Base-by-base conservation (phyloP, 1,284 basidiomycete genomes). In the Stereum hirsutum region DNA sequence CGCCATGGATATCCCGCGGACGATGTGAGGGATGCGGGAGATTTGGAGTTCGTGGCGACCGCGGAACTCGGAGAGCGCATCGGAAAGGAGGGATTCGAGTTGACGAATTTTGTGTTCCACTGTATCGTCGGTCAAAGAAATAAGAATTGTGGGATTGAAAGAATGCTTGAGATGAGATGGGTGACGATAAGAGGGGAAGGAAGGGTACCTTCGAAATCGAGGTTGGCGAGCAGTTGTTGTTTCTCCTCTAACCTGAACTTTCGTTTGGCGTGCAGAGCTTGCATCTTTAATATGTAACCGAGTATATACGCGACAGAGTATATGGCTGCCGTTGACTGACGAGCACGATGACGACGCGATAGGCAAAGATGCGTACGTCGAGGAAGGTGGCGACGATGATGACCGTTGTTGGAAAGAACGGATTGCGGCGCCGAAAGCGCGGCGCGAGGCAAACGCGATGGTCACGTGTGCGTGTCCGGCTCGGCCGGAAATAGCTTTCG, bases 1-100 rank as follows among this genome's bases (percentile, higher is more conserved):
- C 41, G 73, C 73, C 70, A 89, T 76, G 12, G 78, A 76, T 56
- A 88, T 75, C 25, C 62, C 64, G 33, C 84, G 74, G 19, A 89
- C 77, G 50, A 80, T 73, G 52, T 78, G 82, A 0, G 86, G 85
- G 35, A 88, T 81, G 42, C 78, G 75, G n/a, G 72, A 72, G 6
- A 89, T 74, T 45, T 80, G 76, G 2, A 77, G 75, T 55, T 87
- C 81, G 56, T 85, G 81, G 51, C 82, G 81, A 19, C 65, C 58
- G 5, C 70, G 72, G 57, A 87, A 88, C 55, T 78, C 79, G 51
- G 82, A 74, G 41, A 88, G 74, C 6, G 73, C 69, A 53, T 82
- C 80, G 42, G 69, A 65, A 32, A 88, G 78, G 74, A 78, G 81
- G 66, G 74, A 70, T 59, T 83, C 74, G 46, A 88, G 74, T 52